Conservation (phyloP, 2,329 filamentous ascomycete genomes). For the Elsinoe perseae region DNA sequence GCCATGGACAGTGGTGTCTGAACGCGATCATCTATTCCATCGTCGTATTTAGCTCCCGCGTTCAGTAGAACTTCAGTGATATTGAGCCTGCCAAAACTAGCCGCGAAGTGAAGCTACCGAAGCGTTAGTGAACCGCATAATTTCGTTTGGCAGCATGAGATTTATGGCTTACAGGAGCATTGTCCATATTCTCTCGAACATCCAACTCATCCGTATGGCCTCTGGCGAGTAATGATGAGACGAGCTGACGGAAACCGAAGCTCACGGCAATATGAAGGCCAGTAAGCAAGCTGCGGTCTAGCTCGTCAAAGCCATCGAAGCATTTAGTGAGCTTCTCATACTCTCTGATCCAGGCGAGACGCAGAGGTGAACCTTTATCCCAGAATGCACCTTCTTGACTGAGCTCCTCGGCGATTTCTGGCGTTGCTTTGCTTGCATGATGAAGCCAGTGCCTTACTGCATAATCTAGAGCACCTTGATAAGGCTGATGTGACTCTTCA, state of each 20-base stretch:
- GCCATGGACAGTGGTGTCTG: background rate
- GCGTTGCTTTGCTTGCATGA: constrained; percentile 26
- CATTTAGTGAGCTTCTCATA: background rate
- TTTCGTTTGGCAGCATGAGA: background rate
- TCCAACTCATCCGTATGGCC: background rate
- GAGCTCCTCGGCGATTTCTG: constrained; percentile 45
- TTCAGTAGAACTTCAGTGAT: background rate
- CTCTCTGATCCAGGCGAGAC: background rate
- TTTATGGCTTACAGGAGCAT: background rate
- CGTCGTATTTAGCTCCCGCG: background rate
- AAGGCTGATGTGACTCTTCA: background rate
- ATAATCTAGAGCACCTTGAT: background rate
- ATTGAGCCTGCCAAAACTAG: background rate
- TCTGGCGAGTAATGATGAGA: background rate
- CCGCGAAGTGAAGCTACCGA: background rate
- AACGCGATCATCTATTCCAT: background rate
- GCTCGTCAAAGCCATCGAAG: background rate
- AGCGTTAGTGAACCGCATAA: too few relatives aligned
- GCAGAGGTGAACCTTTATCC: background rate
- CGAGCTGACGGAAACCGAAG: background rate
- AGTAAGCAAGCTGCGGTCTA: background rate
- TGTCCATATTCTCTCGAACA: background rate
- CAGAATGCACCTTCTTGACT: constrained; percentile 40
- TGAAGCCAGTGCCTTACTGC: background rate
- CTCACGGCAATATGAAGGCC: background rate